These are phyloP conservation scores for Ormosia semicastrata DNA, from an alignment of 306 rosid genomes.

Conservation along the genomic window DNA sequence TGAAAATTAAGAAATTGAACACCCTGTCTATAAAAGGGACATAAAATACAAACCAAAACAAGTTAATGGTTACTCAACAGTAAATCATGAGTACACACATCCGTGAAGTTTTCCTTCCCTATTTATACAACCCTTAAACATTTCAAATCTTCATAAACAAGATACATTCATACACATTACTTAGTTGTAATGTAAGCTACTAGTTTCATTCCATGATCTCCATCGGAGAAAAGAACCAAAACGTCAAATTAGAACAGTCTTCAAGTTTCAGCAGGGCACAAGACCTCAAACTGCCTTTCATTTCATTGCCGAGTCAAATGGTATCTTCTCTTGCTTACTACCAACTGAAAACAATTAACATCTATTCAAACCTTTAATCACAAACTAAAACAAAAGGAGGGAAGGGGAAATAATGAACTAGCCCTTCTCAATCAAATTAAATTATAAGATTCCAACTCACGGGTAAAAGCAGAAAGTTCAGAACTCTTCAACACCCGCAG, in stretches of 20 bases:
- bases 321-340: slow-evolving; percentile 49
- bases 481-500: slow-evolving; percentile 91
- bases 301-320: slow-evolving; percentile 36
- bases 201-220: slow-evolving; percentile 24
- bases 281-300: slow-evolving; percentile 20
- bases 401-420: background rate
- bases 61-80: slow-evolving; percentile 39
- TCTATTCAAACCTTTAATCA: background rate
- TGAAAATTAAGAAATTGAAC: background rate
- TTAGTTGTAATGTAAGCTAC: slow-evolving; percentile 36
- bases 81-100: slow-evolving; percentile 36
- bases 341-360: slow-evolving; percentile 27
- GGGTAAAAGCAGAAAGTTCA: slow-evolving; percentile 76
- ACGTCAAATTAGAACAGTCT: slow-evolving; percentile 30
- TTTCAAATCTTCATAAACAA: slow-evolving; percentile 27
- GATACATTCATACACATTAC: slow-evolving; percentile 39
- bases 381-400: background rate
- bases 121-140: slow-evolving; percentile 43
- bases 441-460: slow-evolving; percentile 55
- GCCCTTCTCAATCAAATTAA: background rate
- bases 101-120: slow-evolving; percentile 30
- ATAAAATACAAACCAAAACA: slow-evolving; percentile 34
- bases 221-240: slow-evolving; percentile 29
- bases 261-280: slow-evolving; percentile 17
- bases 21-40: background rate